A percentile compares a stretch with the other conserved stretches of the same genome.
Evolutionary conservation across 192 early-diverging fungal species (phyloP).

Genomic region (Coemansia pectinata): DNA sequence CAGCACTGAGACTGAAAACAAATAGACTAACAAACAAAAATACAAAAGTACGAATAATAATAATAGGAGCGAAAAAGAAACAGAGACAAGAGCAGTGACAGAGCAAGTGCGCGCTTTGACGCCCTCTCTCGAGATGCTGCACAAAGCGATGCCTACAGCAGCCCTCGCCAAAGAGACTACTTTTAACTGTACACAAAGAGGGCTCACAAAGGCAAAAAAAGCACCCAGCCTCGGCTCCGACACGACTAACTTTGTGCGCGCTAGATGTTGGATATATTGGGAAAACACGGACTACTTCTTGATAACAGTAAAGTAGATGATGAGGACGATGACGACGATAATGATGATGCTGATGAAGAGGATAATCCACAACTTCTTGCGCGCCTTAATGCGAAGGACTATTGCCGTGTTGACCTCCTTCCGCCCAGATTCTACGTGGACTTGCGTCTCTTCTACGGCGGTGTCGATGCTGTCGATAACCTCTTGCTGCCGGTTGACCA

Average conservation of each 20-base stretch:
- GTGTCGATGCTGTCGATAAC: conserved; percentile 53
- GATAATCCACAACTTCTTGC: conserved; percentile 57
- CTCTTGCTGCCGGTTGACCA: conserved; percentile 58
- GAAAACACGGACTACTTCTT: conserved; percentile 26
- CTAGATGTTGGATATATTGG: not conserved
- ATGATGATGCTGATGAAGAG: conserved; percentile 40
- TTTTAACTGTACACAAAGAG: not conserved
- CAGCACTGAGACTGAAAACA: not conserved
- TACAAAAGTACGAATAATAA: not conserved
- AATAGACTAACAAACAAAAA: not conserved
- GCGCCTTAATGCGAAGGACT: conserved; percentile 45
- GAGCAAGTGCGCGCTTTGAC: not conserved
- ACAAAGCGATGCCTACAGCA: not conserved
- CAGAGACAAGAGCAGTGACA: not conserved
- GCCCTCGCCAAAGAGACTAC: not conserved
- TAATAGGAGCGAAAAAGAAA: not conserved
- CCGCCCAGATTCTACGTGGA: conserved; percentile 35
- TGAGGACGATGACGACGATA: conserved; percentile 57
- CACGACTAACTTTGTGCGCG: not conserved
- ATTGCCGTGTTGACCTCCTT: conserved; percentile 54
- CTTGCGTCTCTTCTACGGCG: conserved; percentile 46
- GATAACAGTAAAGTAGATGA: conserved; percentile 57
- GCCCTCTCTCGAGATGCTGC: not conserved
- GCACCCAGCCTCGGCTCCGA: not conserved
- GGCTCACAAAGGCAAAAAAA: not conserved